These are phyloP conservation scores for Erodium texanum DNA, from an alignment of 441 rosid species.

Conservation along the genomic window DNA sequence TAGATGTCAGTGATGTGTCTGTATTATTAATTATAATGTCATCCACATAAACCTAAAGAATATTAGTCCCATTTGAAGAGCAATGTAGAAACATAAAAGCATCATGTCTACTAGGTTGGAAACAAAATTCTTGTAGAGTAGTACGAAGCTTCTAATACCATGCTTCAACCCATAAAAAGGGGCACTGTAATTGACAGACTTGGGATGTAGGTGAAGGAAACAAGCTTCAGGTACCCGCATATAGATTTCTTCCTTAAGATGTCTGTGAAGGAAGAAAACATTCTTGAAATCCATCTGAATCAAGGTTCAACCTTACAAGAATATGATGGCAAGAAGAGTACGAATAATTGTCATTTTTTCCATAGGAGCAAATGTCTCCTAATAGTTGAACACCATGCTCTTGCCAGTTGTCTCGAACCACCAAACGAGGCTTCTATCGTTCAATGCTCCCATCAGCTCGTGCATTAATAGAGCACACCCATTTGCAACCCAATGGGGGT, in stretches of 20 bases:
- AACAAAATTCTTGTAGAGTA: neutral
- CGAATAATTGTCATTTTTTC: neutral
- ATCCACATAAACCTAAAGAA: neutral
- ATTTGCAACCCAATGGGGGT: neutral
- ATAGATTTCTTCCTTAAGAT: neutral
- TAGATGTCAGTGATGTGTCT: neutral
- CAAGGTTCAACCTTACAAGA: neutral
- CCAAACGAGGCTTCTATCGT: neutral
- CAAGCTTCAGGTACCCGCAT: neutral
- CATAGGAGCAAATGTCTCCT: neutral
- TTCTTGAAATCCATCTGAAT: neutral
- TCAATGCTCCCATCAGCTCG: neutral
- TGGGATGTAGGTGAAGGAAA: neutral
- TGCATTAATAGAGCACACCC: neutral
- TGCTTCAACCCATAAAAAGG: neutral
- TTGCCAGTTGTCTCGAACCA: neutral
- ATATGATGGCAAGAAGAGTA: neutral
- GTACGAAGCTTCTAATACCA: slow-evolving; percentile 1
- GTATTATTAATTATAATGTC: neutral
- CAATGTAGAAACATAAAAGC: neutral
- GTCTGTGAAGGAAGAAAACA: neutral
- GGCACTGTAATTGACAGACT: neutral
- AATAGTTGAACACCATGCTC: neutral
- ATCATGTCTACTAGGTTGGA: neutral
- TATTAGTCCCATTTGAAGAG: neutral